Evolutionary conservation across 176 grass and related monocot genomes (phyloP).

Genomic region (Oryza brachyantha): DNA sequence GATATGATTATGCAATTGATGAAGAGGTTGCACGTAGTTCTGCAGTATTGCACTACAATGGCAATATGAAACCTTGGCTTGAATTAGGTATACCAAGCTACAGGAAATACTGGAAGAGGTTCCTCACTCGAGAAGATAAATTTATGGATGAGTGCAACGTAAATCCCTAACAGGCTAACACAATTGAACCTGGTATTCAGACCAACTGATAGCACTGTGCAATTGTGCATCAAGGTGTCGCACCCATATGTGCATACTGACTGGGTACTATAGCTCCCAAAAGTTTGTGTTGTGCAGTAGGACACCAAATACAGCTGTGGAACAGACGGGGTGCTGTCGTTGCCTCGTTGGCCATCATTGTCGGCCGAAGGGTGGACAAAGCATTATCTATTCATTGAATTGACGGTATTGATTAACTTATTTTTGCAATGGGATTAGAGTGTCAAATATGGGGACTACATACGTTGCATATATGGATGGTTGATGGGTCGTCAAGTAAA

Average conservation of each 20-base stretch:
- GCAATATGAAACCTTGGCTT: slow-evolving; percentile 97
- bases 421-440: not conserved
- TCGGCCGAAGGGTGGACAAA: not conserved
- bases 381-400: slow-evolving; percentile 13
- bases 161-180: slow-evolving; percentile 40
- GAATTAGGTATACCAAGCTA: slow-evolving; percentile 80
- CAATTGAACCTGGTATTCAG: slow-evolving; percentile 10
- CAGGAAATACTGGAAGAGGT: slow-evolving; percentile 79
- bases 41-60: slow-evolving; percentile 75
- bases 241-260: not conserved
- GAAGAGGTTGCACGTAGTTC: slow-evolving; percentile 33
- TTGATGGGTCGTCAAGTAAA: not conserved
- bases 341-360: not conserved
- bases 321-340: slow-evolving; percentile 13
- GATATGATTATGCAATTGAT: slow-evolving; percentile 70
- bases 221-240: no score
- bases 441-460: slow-evolving; percentile 14
- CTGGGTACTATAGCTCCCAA: not conserved
- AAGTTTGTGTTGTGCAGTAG: not conserved
- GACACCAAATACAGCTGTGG: not conserved
- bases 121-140: slow-evolving; percentile 51
- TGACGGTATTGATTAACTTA: not conserved
- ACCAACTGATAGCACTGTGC: not conserved
- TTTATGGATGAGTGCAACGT: slow-evolving; percentile 93
- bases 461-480: no score